A percentile compares a stretch with the other conserved stretches of the same genome.
Conservation (phyloP, 169 alveolate species). For the Plasmodium coatneyi region DNA sequence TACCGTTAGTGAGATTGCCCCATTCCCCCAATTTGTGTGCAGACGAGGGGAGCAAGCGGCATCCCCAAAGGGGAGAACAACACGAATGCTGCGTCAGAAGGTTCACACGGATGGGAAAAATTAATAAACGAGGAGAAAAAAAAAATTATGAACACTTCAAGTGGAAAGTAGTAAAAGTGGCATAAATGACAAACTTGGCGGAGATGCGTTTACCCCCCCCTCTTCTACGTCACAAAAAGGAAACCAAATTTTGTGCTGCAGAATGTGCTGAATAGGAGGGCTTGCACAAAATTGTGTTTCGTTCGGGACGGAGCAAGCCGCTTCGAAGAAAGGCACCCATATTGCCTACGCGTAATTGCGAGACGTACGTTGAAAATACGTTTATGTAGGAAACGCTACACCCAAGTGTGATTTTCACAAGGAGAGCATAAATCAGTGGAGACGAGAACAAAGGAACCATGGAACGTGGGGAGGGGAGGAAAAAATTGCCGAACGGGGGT, state of each 20-base stretch:
- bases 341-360: background rate
- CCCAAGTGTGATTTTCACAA: background rate
- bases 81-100: background rate
- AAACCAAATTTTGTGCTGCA: background rate
- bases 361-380: background rate
- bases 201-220: background rate
- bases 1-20: background rate
- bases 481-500: background rate
- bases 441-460: background rate
- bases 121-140: background rate
- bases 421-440: background rate
- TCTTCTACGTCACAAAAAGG: background rate
- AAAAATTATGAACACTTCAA: background rate
- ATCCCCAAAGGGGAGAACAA: background rate
- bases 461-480: background rate
- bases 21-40: background rate
- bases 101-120: background rate
- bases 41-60: background rate
- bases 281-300: background rate
- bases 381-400: background rate
- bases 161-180: background rate
- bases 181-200: background rate
- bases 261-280: background rate
- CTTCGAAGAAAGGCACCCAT: background rate
- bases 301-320: background rate